Percentiles rank a stretch among this genome's conserved stretches.
These are phyloP conservation scores for Roridomyces roridus DNA, from an alignment of 768 basidiomycete genomes.

Conservation along the genomic window DNA sequence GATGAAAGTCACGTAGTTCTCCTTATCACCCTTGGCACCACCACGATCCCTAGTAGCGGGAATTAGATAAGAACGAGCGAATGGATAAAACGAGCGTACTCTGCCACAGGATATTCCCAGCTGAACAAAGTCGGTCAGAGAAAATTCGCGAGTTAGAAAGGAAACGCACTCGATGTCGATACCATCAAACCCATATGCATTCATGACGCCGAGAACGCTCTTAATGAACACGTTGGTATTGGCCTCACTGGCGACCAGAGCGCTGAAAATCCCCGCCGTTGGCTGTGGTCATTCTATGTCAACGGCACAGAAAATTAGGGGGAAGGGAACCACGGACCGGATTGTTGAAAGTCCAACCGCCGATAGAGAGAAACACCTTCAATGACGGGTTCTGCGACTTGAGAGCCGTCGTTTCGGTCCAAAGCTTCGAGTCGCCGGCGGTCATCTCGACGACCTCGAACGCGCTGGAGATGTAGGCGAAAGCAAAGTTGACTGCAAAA, in stretches of 20 bases:
- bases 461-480: conserved; percentile 29
- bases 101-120: conserved; percentile 15
- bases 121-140: not conserved
- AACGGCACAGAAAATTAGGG: not conserved
- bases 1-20: conserved; percentile 6
- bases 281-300: conserved; percentile 16
- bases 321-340: conserved; percentile 1
- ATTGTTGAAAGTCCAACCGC: conserved; percentile 36
- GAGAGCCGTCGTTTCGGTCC: conserved; percentile 30
- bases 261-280: conserved; percentile 30
- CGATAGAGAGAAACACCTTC: conserved; percentile 32
- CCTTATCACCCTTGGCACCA: not conserved
- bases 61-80: not conserved
- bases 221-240: conserved; percentile 28
- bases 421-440: conserved; percentile 28
- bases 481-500: conserved; percentile 34
- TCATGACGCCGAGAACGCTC: conserved; percentile 22
- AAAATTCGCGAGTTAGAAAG: not conserved
- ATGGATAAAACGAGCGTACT: too few species aligned
- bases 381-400: conserved; percentile 30
- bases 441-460: conserved; percentile 32
- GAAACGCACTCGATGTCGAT: conserved; percentile 26
- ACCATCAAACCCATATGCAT: conserved; percentile 35
- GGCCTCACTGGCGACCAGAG: conserved; percentile 24
- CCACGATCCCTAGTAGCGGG: not conserved